Evolutionary conservation across 257 asterid genomes (phyloP).

Genomic region (Nicotiana noctiflora): DNA sequence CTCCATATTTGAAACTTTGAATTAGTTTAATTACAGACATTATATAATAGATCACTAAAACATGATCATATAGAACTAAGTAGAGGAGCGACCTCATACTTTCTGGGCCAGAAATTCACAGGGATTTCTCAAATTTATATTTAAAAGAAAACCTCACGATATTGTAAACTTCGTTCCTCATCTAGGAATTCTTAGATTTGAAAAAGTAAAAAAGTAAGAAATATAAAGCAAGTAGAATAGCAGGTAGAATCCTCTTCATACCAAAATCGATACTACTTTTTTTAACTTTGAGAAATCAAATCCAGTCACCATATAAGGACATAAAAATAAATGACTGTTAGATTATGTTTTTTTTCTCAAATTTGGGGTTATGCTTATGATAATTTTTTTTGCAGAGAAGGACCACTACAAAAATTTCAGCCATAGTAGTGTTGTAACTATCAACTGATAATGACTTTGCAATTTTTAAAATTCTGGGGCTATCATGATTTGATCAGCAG

Average conservation of each 20-base stretch:
- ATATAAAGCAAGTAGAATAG: neutral
- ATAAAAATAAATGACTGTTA: neutral
- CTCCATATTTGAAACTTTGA: too few relatives aligned
- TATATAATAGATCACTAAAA: too few relatives aligned
- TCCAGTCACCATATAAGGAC: neutral
- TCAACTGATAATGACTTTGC: slow-evolving; percentile 13
- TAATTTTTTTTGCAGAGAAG: neutral
- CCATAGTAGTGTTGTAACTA: neutral
- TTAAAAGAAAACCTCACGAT: neutral
- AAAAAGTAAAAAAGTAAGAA: too few relatives aligned
- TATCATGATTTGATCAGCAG: slow-evolving; percentile 1
- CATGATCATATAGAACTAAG: too few relatives aligned
- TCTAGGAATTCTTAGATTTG: neutral
- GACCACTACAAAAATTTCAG: slow-evolving; percentile 6
- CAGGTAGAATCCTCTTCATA: neutral
- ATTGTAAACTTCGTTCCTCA: neutral
- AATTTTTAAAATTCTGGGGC: neutral
- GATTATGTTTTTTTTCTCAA: neutral
- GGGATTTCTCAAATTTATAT: neutral
- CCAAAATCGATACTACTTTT: neutral
- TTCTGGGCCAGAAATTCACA: neutral
- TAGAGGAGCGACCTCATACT: neutral
- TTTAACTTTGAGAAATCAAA: neutral
- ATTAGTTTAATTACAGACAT: too few relatives aligned
- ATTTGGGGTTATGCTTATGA: neutral